A percentile compares a stretch with the other conserved stretches of the same genome.
Conservation (phyloP, 169 alveolate species). For the Eimeria tenella region DNA sequence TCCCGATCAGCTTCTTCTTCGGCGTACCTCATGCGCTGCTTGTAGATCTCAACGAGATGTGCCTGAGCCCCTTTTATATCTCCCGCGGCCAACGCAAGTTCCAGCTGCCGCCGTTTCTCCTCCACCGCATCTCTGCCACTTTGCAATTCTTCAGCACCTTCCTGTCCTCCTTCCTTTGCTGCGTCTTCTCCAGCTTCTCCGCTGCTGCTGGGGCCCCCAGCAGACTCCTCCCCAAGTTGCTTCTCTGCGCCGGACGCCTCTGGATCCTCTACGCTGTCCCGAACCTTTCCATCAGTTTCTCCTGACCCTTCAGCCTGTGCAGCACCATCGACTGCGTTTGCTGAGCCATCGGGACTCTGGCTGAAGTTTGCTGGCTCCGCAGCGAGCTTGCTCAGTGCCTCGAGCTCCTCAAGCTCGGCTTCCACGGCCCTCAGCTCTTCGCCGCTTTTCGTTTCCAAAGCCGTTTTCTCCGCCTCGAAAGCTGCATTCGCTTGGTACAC, state of each 20-base stretch:
- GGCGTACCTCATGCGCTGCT: constrained; percentile 22
- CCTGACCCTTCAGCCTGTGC: not conserved
- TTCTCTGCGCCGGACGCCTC: not conserved
- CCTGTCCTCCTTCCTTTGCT: not conserved
- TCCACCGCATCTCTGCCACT: not conserved
- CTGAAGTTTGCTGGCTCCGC: not conserved
- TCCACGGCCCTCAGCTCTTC: constrained; percentile 50
- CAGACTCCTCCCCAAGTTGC: not conserved
- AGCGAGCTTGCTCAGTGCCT: not conserved
- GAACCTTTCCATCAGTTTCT: constrained; percentile 1
- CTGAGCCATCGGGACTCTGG: not conserved
- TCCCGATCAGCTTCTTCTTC: constrained; percentile 19
- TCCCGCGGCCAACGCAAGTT: not conserved
- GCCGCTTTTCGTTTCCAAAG: not conserved
- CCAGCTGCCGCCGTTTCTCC: not conserved
- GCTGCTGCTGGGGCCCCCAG: not conserved
- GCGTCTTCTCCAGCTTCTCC: not conserved
- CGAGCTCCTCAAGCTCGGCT: constrained; percentile 37
- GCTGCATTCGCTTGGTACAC: constrained; percentile 36
- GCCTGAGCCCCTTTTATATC: constrained; percentile 16
- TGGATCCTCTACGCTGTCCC: not conserved
- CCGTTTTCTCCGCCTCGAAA: not conserved
- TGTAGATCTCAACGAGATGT: constrained; percentile 19
- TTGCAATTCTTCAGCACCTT: not conserved
- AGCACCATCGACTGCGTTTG: not conserved